Base-by-base conservation (phyloP, 177 flowering plant species). In the Vitis hybrid region DNA sequence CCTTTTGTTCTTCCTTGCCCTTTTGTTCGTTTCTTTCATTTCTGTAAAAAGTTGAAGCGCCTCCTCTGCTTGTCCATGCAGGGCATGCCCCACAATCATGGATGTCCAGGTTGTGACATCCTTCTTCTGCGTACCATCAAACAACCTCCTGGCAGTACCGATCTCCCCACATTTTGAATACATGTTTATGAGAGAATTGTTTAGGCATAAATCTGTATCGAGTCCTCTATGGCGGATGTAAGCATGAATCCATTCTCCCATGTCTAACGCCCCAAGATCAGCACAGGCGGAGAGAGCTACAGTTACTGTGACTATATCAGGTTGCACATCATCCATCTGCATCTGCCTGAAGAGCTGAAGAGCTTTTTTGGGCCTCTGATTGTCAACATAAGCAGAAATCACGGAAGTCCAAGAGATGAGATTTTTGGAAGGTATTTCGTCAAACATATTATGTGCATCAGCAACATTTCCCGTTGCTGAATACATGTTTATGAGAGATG, bases 71-170 rank as follows among this genome's bases (percentile, higher is more conserved):
- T 78, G 79, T 23, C 87, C 87, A 65, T 84, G 81, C 30, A 82
- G 11, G 1, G 86, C 86, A 73, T 75, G 73, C 4, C 83, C 86
- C 1, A 75, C 77, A 52, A 82, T 82, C 84, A 82, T 77, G 18
- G 83, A 75, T 5, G 82, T 82, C 85, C 87, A 86, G 30, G 86
- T 79, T 1, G 70, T 76, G 9, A 81, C 81, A 69, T 82, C 84
- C 76, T 75, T 83, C 19, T 52, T 17, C 2, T 10, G 32, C 2
- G 71, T 3, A 12, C 26, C 19, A 56, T 82, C 74, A 63, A 85
- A 85, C 40, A 80, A 15, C 21, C 65, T 58, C 72, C 74, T 60
- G 2, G 83, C 83, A 34, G 63, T 66, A 18, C 21, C 19, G 14
- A 83, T 62, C 40, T 79, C 84, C 54, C 89, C 83, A 61, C 77